Conservation (phyloP, 2,329 filamentous ascomycete species). For the Lizonia empirigonia region DNA sequence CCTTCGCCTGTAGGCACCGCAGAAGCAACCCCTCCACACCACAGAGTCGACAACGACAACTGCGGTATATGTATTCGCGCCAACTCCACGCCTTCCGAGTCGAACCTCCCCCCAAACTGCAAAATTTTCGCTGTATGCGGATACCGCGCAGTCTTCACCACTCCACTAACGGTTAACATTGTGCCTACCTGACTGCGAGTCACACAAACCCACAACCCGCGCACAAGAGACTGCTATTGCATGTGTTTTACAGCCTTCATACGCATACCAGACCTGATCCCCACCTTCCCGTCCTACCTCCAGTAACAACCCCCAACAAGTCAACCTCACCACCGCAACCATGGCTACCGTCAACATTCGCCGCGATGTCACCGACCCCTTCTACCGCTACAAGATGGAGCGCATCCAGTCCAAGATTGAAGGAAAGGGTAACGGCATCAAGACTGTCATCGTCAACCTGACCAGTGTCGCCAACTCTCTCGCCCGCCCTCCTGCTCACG, state of each 20-base stretch:
- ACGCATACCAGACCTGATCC: conserved; percentile 45
- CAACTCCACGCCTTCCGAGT: conserved; percentile 92
- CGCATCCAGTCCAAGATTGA: conserved; percentile 98
- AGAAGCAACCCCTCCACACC: conserved; percentile 39
- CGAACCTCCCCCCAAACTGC: conserved; percentile 92
- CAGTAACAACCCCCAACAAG: conserved; percentile 34
- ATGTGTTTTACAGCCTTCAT: conserved; percentile 68
- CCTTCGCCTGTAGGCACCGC: conserved; percentile 34
- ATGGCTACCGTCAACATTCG: conserved; percentile 99
- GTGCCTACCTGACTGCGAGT: conserved; percentile 47
- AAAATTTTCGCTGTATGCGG: conserved; percentile 94
- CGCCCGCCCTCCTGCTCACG: conserved; percentile 87
- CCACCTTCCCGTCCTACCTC: conserved; percentile 5
- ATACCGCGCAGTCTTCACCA: conserved; percentile 90
- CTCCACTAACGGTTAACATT: conserved; percentile 88
- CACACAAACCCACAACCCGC: conserved; percentile 39
- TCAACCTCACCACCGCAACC: conserved; percentile 59
- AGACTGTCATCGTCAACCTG: conserved; percentile 96
- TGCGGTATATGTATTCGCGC: conserved; percentile 99
- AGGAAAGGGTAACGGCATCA: conserved; percentile 99
- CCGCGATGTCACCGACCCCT: conserved; percentile 93
- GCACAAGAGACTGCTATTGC: conserved; percentile 52
- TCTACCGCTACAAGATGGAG: conserved; percentile 99
- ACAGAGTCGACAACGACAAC: conserved; percentile 41
- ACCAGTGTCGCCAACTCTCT: conserved; percentile 91